These are phyloP conservation scores for Diaporthe humulicola DNA, from an alignment of 2,329 filamentous ascomycete species.

Conservation along the genomic window DNA sequence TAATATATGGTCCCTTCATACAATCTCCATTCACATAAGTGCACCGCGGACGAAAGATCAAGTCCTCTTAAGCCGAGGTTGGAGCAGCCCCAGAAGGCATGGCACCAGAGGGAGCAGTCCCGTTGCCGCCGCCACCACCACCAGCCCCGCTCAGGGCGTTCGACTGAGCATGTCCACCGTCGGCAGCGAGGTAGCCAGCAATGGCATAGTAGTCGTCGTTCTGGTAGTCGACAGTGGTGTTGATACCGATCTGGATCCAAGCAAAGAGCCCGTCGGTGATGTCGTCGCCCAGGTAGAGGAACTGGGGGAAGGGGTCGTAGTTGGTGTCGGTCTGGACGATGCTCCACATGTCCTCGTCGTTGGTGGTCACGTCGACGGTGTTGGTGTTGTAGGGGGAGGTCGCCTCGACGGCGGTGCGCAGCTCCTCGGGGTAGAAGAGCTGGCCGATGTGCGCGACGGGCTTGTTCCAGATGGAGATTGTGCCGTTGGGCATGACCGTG, in stretches of 20 bases:
- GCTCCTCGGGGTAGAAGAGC: slow-evolving; percentile 49
- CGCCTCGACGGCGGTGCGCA: slow-evolving; percentile 47
- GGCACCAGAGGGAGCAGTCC: slow-evolving; percentile 31
- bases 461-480: slow-evolving; percentile 44
- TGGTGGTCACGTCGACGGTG: slow-evolving; percentile 47
- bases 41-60: background rate
- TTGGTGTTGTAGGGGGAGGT: slow-evolving; percentile 48
- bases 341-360: slow-evolving; percentile 51
- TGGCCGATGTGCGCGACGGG: slow-evolving; percentile 50
- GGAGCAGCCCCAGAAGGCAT: slow-evolving; percentile 19
- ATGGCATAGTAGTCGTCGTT: slow-evolving; percentile 37
- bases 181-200: slow-evolving; percentile 34
- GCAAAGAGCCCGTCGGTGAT: slow-evolving; percentile 60
- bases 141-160: slow-evolving; percentile 9
- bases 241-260: slow-evolving; percentile 63
- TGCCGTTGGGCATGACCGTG: slow-evolving; percentile 47
- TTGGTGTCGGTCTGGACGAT: slow-evolving; percentile 46
- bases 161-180: slow-evolving; percentile 38
- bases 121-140: slow-evolving; percentile 31
- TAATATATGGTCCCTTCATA: too few relatives aligned
- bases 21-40: background rate
- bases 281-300: slow-evolving; percentile 63
- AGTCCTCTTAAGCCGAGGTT: slow-evolving; percentile 20
- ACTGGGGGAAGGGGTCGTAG: slow-evolving; percentile 64
- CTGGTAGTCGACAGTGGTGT: slow-evolving; percentile 51